Evolutionary conservation across 1,284 basidiomycete species (phyloP), one percentile per base, ranked within the genome.

Genomic region (Ceratobasidium sp.): DNA sequence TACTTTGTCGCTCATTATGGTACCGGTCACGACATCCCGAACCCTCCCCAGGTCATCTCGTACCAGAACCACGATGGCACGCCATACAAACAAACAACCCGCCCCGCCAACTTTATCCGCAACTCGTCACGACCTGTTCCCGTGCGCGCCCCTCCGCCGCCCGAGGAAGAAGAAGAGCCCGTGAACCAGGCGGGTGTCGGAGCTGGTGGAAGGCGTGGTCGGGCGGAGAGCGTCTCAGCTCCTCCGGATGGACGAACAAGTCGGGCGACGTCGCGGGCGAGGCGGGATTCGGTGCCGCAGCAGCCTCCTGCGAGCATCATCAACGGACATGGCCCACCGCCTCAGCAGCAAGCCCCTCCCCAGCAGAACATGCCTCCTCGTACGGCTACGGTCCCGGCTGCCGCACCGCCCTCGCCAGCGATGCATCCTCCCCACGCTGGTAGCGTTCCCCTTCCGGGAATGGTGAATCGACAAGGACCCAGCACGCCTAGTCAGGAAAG

Each of bases 1-100:
- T 88, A 88, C 80, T 96, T 96, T 79, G 93, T 96, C 16, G 86
- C 87, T 54, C 89, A 91, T 77, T 95, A 94, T 80, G 92, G 92
- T 1, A 97, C 94, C 3, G 95, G 95, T 46, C 88, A 88, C 78
- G 85, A 87, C 76, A 95, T 97, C 68, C 94, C 94, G 74, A 93
- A 95, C 77, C 88, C 93, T 11, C 93, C 93, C 27, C 81, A 86
- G 19, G 95, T 95, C 81, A 88, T 96, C 81, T 92, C 95, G 82
- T 92, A 92, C 79, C 87, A 88, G 63, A 86, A 85, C 63, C 85
- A 87, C 13, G 88, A 91, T 64, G 87, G 89, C 1, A 85, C 88
- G 31, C 88, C 76, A 0, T 82, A 86, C 54, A 85, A 86, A 51
- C 84, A 87, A 4, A 83, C 85, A 0, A 86, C 84, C 59, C 88